Base-by-base conservation (phyloP, 1,139 yeast species). In the Saccharomyces hybrid region DNA sequence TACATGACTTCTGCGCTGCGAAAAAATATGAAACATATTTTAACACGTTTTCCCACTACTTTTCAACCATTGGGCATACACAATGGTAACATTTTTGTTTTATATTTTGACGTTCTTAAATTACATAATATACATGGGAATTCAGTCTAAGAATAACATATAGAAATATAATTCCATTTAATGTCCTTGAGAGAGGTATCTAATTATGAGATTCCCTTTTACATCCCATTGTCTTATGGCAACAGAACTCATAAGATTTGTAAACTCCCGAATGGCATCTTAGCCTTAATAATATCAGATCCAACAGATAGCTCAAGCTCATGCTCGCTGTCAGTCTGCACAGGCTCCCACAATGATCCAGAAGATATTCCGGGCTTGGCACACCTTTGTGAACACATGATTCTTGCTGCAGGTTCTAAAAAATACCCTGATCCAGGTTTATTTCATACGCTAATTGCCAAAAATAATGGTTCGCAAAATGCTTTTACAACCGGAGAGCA, bases 371-470 rank as follows among this genome's bases (percentile, higher is more conserved):
- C 78, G 0, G 93, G 93, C 0, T 61, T 86, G 42, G 91, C 93
- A 0, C 95, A 86, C 70, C 73, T 86, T 48, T 84, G 89, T 65
- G 93, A 86, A 58, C 93, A 86, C 66, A 75, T 82, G 78, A 60
- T 86, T 1, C 76, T 83, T 52, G 62, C 70, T 9, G 73, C 79
- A 51, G 87, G 88, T 0, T 79, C 87, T 0, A 78, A 78, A 56
- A 71, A 75, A 47, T 80, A 70, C 58, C 84, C 88, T 0, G 67
- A 73, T 21, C 75, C 80, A 0, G 76, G 74, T 49, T 64, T 67
- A 24, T 80, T 81, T 56, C 76, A 78, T 52, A 76, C 76, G 16
- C 58, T 69, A 4, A 62, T 84, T 1, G 64, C 75, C 2, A 65
- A 73, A 21, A 68, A 75, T 49, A 84, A 85, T 14, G 93, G 93